phyloP scores from a whole-genome alignment of 306 rosid species.

The Amphicarpaea edgeworthii region DNA sequence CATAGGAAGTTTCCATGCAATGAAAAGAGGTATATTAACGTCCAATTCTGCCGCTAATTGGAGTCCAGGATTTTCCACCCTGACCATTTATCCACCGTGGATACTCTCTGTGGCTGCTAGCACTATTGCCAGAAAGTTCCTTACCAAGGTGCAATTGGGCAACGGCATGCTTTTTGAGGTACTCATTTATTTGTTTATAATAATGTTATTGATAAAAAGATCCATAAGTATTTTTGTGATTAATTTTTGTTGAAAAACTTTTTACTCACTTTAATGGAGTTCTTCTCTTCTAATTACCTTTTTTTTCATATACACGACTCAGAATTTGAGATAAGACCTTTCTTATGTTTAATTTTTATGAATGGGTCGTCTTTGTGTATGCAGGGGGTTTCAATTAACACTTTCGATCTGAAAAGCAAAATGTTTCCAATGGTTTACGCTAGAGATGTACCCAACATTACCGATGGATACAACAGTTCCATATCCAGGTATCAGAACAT shows the following conservation, averaged over 20 bases:
- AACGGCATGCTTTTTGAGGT: constrained; percentile 50
- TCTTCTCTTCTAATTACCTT: too few species aligned
- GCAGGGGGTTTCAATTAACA: constrained; percentile 51
- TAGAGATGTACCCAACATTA: constrained; percentile 54
- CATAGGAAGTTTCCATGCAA: constrained; percentile 71
- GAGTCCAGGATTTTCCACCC: constrained; percentile 40
- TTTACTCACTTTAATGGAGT: too few species aligned
- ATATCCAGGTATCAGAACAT: constrained; percentile 47
- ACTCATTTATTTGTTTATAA: too few species aligned
- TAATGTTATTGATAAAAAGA: too few species aligned
- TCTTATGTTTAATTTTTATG: background rate
- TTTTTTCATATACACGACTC: too few species aligned
- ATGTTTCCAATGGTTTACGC: constrained; percentile 49
- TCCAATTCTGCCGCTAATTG: constrained; percentile 53
- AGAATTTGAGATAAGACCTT: too few species aligned
- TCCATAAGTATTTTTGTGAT: too few species aligned
- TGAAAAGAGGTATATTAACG: constrained; percentile 56
- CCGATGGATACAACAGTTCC: background rate
- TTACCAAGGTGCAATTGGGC: constrained; percentile 53
- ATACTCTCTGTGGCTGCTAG: constrained; percentile 64
- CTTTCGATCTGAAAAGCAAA: too few species aligned
- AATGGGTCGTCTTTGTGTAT: background rate
- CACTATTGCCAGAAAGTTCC: constrained; percentile 51
- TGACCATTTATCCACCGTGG: constrained; percentile 55
- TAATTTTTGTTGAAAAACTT: too few species aligned